These are phyloP conservation scores for Pichia nakasei DNA, from an alignment of 805 yeast species.

Conservation along the genomic window DNA sequence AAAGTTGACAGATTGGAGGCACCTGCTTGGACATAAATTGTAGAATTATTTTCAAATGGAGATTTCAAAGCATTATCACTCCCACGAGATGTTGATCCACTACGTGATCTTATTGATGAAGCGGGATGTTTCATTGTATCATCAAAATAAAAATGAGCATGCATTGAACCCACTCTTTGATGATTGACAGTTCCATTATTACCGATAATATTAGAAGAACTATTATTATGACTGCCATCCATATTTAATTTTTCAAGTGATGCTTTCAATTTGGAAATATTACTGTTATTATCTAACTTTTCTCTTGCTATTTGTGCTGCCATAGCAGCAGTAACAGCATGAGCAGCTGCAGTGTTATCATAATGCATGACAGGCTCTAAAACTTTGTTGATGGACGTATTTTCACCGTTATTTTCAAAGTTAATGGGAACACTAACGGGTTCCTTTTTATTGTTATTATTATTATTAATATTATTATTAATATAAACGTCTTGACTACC, in stretches of 20 bases:
- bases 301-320: slow-evolving; percentile 33
- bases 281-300: slow-evolving; percentile 2
- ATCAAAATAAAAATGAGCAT: slow-evolving; percentile 70
- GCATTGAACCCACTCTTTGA: slow-evolving; percentile 54
- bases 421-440: not conserved
- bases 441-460: too few species aligned
- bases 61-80: not conserved
- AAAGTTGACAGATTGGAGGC: not conserved
- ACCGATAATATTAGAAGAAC: not conserved
- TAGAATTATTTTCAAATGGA: not conserved
- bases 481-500: not conserved
- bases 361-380: not conserved
- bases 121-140: slow-evolving; percentile 50
- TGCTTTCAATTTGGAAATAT: slow-evolving; percentile 19
- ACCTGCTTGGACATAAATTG: not conserved
- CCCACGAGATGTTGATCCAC: slow-evolving; percentile 16
- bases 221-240: not conserved
- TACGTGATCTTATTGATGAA: slow-evolving; percentile 29
- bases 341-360: slow-evolving; percentile 27
- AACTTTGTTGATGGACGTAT: slow-evolving; percentile 4
- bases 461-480: not conserved
- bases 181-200: slow-evolving; percentile 22
- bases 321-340: slow-evolving; percentile 31
- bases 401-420: not conserved
- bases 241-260: slow-evolving; percentile 12